These are phyloP conservation scores for Amylocarpus encephaloides DNA, from an alignment of 2,329 filamentous ascomycete genomes.

Conservation along the genomic window DNA sequence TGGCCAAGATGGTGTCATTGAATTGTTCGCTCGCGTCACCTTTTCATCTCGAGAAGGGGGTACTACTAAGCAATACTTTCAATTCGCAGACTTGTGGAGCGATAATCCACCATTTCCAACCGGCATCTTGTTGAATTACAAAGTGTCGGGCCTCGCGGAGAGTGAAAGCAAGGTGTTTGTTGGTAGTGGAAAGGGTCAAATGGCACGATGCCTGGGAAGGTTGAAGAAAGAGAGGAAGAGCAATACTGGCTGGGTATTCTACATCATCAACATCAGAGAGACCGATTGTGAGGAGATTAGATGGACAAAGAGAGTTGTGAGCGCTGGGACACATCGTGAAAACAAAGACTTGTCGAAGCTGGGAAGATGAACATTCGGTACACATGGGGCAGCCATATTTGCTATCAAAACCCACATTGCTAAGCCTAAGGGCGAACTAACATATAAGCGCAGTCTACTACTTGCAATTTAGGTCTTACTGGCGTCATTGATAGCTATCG, in stretches of 20 bases:
- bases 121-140: conserved; percentile 41
- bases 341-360: not conserved
- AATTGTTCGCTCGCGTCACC: conserved; percentile 56
- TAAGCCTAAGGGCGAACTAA: not conserved
- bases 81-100: conserved; percentile 57
- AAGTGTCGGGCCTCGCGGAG: conserved; percentile 39
- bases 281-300: conserved; percentile 48
- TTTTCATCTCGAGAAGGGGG: conserved; percentile 49
- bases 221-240: conserved; percentile 39
- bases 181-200: conserved; percentile 25
- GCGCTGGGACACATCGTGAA: conserved; percentile 16
- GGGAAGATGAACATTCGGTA: conserved; percentile 3
- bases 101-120: conserved; percentile 49
- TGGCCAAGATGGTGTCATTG: conserved; percentile 49
- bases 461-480: no score
- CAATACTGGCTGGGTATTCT: conserved; percentile 34
- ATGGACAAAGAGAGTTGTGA: conserved; percentile 41
- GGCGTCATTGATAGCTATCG: no score
- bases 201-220: conserved; percentile 43
- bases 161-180: conserved; percentile 41
- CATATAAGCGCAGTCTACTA: not conserved
- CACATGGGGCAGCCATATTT: conserved; percentile 16
- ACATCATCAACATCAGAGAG: conserved; percentile 45
- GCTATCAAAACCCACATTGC: conserved; percentile 19
- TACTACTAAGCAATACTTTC: conserved; percentile 51